Conservation (phyloP, 768 basidiomycete genomes). For the Lactifluus rugatus region DNA sequence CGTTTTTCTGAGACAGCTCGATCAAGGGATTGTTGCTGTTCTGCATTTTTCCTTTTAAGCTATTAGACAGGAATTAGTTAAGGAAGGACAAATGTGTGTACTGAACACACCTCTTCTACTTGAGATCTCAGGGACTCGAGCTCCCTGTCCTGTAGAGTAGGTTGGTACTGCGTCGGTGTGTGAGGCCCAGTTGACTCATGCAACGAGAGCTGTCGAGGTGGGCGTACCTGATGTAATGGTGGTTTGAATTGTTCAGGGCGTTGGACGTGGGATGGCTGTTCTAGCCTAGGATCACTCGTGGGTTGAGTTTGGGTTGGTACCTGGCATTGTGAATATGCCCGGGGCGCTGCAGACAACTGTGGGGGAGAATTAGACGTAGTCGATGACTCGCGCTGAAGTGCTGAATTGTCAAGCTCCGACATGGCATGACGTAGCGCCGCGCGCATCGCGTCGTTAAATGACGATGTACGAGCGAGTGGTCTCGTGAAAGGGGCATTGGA, state of each 20-base stretch:
- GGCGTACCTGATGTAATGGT: not conserved
- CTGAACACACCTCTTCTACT: conserved; percentile 7
- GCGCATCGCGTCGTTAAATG: conserved; percentile 9
- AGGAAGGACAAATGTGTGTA: not conserved
- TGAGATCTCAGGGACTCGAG: not conserved
- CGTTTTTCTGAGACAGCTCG: conserved; percentile 18
- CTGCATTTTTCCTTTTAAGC: conserved; percentile 8
- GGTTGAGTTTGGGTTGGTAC: not conserved
- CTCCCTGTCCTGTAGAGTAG: not conserved
- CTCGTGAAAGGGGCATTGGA: not conserved
- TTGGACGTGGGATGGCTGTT: not conserved
- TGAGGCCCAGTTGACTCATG: not conserved
- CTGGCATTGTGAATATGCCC: not conserved
- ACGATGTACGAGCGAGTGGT: conserved; percentile 2
- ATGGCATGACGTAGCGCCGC: conserved; percentile 4
- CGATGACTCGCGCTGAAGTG: not conserved
- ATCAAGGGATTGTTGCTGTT: conserved; percentile 11
- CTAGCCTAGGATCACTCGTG: not conserved
- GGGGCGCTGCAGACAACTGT: not conserved
- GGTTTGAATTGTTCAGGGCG: not conserved
- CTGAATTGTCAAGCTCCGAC: not conserved
- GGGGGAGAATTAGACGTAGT: not conserved
- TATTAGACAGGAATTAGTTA: not conserved
- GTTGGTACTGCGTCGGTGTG: not conserved
- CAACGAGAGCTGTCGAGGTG: not conserved